Conservation (phyloP, 2,329 filamentous ascomycete species). For the Rachicladosporium sp. region DNA sequence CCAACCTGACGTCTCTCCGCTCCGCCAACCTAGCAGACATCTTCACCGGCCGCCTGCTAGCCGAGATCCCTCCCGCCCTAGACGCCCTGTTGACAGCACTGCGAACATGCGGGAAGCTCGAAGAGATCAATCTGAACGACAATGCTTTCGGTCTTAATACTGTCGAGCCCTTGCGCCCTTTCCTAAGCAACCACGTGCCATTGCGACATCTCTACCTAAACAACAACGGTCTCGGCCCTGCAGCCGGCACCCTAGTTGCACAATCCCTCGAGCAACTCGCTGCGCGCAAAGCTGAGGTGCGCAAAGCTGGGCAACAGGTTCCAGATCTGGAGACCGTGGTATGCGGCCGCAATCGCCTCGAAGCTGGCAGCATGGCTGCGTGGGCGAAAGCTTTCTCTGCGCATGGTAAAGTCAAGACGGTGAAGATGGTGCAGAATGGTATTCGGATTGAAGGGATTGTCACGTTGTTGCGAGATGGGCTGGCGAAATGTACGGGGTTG, state of each 20-base stretch:
- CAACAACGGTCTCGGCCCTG: constrained; percentile 93
- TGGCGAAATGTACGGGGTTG: constrained; percentile 57
- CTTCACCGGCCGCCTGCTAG: constrained; percentile 86
- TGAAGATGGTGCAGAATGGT: constrained; percentile 98
- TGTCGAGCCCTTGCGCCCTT: constrained; percentile 81
- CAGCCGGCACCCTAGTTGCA: constrained; percentile 78
- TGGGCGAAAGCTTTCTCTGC: constrained; percentile 83
- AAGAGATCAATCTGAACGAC: constrained; percentile 90
- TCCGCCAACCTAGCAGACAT: constrained; percentile 90
- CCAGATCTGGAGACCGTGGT: constrained; percentile 90
- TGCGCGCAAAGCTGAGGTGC: constrained; percentile 67
- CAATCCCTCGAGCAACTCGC: constrained; percentile 76
- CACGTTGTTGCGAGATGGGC: constrained; percentile 64
- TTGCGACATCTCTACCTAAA: constrained; percentile 92
- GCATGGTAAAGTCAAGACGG: constrained; percentile 63
- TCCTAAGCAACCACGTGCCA: constrained; percentile 76
- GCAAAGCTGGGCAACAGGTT: constrained; percentile 57
- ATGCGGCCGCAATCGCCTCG: constrained; percentile 87
- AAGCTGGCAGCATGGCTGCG: constrained; percentile 90
- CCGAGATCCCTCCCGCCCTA: constrained; percentile 85
- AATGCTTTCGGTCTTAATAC: constrained; percentile 97
- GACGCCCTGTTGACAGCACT: constrained; percentile 75
- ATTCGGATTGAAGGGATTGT: constrained; percentile 90
- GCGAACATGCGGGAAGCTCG: constrained; percentile 71
- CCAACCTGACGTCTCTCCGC: constrained; percentile 63